Evolutionary conservation across 768 basidiomycete species (phyloP).

Genomic region (Psilocybe azurescens): DNA sequence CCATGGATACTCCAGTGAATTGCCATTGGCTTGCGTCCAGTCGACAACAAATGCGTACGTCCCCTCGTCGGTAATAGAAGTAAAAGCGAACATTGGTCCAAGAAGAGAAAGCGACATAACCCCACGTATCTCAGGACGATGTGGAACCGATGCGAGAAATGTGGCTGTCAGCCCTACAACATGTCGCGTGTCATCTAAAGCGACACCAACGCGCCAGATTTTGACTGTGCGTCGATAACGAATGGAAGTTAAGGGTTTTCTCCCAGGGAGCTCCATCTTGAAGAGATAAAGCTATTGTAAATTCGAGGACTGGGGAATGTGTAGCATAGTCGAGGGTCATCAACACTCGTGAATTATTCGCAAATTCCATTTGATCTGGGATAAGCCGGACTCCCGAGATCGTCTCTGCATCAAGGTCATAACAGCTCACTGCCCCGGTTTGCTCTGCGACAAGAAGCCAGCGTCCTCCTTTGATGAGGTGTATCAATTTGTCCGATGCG

Average conservation of each 20-base stretch:
- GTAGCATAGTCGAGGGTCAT: neutral
- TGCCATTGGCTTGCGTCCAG: neutral
- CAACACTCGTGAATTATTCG: neutral
- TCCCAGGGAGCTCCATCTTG: too few relatives aligned
- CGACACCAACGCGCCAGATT: neutral
- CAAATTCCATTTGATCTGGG: neutral
- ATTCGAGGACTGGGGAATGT: neutral
- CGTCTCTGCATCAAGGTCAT: conserved; percentile 1
- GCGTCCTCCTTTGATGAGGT: too few relatives aligned
- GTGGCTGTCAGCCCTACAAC: neutral
- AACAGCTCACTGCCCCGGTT: neutral
- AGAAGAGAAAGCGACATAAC: neutral
- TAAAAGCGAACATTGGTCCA: neutral
- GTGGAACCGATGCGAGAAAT: neutral
- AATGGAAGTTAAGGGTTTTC: too few relatives aligned
- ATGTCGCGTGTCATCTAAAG: neutral
- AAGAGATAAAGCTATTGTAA: neutral
- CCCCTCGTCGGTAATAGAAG: neutral
- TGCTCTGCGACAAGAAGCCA: too few relatives aligned
- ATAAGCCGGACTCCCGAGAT: neutral
- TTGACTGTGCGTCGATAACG: neutral
- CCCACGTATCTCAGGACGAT: neutral
- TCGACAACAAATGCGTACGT: neutral
- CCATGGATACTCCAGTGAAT: neutral
- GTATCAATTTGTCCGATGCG: too few relatives aligned